Conservation (phyloP, 2,329 filamentous ascomycete species). For the Nemania bipapillata region DNA sequence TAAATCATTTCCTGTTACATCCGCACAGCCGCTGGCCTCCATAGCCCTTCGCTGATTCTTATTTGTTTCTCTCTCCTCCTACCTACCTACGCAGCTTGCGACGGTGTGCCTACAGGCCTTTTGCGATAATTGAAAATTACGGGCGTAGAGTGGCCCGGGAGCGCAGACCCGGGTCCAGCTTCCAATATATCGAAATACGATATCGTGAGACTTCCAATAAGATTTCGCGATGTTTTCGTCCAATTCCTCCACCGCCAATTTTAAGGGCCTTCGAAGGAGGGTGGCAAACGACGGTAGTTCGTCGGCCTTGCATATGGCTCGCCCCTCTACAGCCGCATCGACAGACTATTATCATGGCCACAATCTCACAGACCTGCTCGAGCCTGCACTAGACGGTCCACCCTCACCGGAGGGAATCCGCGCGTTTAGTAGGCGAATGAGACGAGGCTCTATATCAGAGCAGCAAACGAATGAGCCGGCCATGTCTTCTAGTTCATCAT, state of each 20-base stretch:
- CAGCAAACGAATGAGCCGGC: conserved; percentile 61
- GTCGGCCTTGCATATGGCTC: conserved; percentile 38
- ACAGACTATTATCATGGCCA: conserved; percentile 34
- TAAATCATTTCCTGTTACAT: conserved; percentile 46
- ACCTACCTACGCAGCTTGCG: conserved; percentile 36
- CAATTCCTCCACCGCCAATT: conserved; percentile 40
- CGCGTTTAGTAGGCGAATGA: conserved; percentile 66
- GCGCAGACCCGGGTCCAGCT: conserved; percentile 38
- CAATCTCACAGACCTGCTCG: conserved; percentile 60
- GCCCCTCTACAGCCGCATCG: conserved; percentile 38
- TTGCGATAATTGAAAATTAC: conserved; percentile 38
- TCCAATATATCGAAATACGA: conserved; percentile 37
- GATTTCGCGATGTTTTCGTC: conserved; percentile 46
- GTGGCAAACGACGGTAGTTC: conserved; percentile 38
- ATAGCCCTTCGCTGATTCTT: conserved; percentile 14
- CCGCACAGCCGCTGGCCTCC: conserved; percentile 44
- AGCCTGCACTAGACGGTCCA: conserved; percentile 69
- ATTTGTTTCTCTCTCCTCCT: conserved; percentile 42
- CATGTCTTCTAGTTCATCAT: conserved; percentile 67
- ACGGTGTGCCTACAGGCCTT: conserved; percentile 41
- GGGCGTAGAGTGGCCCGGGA: conserved; percentile 39
- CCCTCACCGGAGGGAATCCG: conserved; percentile 70
- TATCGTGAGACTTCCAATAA: conserved; percentile 38
- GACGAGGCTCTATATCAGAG: conserved; percentile 61
- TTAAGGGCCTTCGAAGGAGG: conserved; percentile 44